phyloP scores from a whole-genome alignment of 495 filamentous ascomycete genomes.

The Tuber magnatum region DNA sequence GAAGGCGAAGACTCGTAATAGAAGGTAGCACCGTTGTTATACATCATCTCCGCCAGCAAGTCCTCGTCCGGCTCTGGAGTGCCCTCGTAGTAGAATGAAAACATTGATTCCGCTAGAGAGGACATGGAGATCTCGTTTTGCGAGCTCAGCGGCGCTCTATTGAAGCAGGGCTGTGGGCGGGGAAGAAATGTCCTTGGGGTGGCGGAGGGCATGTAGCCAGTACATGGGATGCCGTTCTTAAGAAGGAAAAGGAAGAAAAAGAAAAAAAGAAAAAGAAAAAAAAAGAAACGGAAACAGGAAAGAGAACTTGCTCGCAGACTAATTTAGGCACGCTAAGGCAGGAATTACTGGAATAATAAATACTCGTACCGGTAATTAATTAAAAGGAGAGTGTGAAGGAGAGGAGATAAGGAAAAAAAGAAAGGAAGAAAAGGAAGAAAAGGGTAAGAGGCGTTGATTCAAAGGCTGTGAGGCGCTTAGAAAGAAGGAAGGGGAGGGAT shows the following conservation, averaged over 20 bases:
- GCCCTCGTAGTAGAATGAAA: constrained; percentile 32
- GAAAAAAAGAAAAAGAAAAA: constrained; percentile 4
- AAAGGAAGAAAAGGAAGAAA: constrained; percentile 41
- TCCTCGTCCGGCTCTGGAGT: constrained; percentile 30
- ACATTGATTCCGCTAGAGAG: constrained; percentile 28
- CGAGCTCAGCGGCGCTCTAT: not conserved
- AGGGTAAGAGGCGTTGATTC: constrained; percentile 39
- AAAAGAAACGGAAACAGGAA: not conserved
- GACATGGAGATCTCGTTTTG: constrained; percentile 20
- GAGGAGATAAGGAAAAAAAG: constrained; percentile 35
- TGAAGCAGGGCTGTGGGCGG: not conserved
- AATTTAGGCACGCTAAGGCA: constrained; percentile 22
- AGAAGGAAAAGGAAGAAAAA: constrained; percentile 29
- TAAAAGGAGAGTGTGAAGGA: constrained; percentile 12
- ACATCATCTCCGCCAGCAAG: constrained; percentile 15
- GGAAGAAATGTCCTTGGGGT: not conserved
- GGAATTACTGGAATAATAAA: not conserved
- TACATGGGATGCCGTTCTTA: constrained; percentile 7
- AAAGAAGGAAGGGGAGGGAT: not conserved
- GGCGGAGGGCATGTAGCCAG: constrained; percentile 4
- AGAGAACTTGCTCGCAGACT: not conserved
- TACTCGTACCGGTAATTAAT: constrained; percentile 15
- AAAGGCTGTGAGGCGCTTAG: not conserved
- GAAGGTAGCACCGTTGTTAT: constrained; percentile 28
- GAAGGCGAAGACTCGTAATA: constrained; percentile 30